phyloP scores from a whole-genome alignment of 306 rosid species.

The Albizia julibrissin region DNA sequence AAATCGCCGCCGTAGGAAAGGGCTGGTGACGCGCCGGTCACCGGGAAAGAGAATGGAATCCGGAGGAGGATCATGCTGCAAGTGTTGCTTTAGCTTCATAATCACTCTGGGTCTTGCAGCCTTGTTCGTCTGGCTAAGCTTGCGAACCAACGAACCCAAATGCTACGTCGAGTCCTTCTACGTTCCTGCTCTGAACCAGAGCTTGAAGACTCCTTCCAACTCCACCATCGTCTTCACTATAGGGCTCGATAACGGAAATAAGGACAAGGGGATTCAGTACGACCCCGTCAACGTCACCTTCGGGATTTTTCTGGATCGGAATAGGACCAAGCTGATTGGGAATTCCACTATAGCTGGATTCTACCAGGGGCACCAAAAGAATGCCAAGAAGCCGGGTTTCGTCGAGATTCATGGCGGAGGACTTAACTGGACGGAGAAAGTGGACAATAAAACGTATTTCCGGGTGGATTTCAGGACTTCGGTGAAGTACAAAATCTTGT shows the following conservation, averaged over 20 bases:
- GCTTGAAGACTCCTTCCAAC: conserved; percentile 46
- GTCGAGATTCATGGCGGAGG: background rate
- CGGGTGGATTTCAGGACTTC: conserved; percentile 64
- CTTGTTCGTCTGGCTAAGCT: conserved; percentile 52
- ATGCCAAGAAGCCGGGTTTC: conserved; percentile 28
- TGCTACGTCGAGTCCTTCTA: conserved; percentile 49
- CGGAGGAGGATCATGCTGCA: conserved; percentile 27
- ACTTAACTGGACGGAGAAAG: conserved; percentile 38
- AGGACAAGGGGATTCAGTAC: conserved; percentile 71
- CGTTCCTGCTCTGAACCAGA: conserved; percentile 68
- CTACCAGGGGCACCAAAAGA: conserved; percentile 81
- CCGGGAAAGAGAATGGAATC: conserved; percentile 21
- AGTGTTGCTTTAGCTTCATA: conserved; percentile 37
- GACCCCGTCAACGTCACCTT: conserved; percentile 53
- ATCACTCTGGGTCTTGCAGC: conserved; percentile 41
- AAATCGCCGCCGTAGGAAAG: background rate
- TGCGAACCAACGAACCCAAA: conserved; percentile 58
- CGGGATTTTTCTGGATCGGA: background rate
- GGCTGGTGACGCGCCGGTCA: background rate
- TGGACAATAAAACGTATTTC: conserved; percentile 19
- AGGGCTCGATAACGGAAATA: conserved; percentile 55
- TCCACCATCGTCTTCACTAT: conserved; percentile 40
- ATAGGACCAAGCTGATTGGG: conserved; percentile 32
- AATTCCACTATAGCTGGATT: conserved; percentile 36
- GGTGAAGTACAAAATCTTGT: conserved; percentile 70